phyloP scores from a whole-genome alignment of 331 rosid species.

The Cydonia oblonga region DNA sequence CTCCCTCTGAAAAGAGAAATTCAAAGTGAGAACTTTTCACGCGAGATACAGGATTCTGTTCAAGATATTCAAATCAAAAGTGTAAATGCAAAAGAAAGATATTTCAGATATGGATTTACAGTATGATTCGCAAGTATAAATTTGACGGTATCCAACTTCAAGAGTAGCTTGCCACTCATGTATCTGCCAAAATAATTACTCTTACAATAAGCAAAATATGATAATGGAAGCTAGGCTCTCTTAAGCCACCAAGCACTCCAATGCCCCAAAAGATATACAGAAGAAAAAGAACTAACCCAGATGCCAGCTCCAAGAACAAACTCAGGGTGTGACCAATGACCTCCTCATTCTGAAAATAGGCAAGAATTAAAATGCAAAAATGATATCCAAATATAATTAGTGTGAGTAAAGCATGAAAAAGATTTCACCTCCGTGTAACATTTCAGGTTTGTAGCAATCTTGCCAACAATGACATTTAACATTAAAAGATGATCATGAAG shows the following conservation, averaged over 20 bases:
- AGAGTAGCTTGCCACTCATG: conserved; percentile 78
- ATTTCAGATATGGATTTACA: conserved; percentile 30
- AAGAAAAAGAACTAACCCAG: conserved; percentile 59
- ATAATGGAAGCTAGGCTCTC: neutral
- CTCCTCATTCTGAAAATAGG: conserved; percentile 67
- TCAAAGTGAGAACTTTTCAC: neutral
- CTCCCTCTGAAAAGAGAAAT: conserved; percentile 54
- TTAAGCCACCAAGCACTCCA: neutral
- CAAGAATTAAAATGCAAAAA: neutral
- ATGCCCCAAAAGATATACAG: neutral
- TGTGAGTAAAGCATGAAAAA: neutral
- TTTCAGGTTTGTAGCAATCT: conserved; percentile 83
- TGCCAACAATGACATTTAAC: conserved; percentile 70
- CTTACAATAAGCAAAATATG: neutral
- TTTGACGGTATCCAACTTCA: conserved; percentile 71
- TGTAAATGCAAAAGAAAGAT: neutral
- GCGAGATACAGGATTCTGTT: neutral
- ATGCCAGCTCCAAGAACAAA: conserved; percentile 80
- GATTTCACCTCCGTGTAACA: conserved; percentile 62
- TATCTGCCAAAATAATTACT: conserved; percentile 30
- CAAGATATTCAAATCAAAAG: neutral
- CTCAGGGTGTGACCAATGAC: conserved; percentile 80
- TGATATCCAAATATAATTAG: neutral
- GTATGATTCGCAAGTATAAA: conserved; percentile 63
- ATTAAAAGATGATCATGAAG: conserved; percentile 70